Percentiles rank a stretch among this genome's conserved stretches.
Evolutionary conservation across 495 filamentous ascomycete genomes (phyloP).

Genomic region (Sphaerosporella brunnea): DNA sequence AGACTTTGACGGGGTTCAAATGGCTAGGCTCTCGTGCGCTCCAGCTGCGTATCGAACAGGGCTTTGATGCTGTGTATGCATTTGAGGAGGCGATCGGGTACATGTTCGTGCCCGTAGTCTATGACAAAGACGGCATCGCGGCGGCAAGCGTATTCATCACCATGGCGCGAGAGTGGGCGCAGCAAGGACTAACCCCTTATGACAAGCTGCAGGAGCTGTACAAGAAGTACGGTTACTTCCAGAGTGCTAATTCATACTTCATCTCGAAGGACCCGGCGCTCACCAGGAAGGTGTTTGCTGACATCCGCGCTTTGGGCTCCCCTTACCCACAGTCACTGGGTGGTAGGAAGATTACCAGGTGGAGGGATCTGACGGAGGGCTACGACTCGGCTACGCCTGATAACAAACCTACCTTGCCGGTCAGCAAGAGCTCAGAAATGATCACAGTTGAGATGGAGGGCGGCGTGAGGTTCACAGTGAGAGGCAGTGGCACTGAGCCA

Average conservation of each 20-base stretch:
- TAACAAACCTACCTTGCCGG: constrained; percentile 39
- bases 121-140: constrained; percentile 55
- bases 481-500: constrained; percentile 55
- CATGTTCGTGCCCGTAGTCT: constrained; percentile 48
- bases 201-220: constrained; percentile 45
- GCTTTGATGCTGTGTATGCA: constrained; percentile 40
- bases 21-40: constrained; percentile 37
- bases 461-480: constrained; percentile 45
- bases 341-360: constrained; percentile 36
- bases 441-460: constrained; percentile 46
- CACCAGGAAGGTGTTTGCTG: constrained; percentile 37
- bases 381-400: constrained; percentile 42
- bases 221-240: constrained; percentile 43
- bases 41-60: constrained; percentile 4
- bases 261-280: constrained; percentile 38
- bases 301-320: constrained; percentile 33
- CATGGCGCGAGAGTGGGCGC: constrained; percentile 36
- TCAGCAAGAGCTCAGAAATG: constrained; percentile 47
- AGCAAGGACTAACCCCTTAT: constrained; percentile 39
- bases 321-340: constrained; percentile 32
- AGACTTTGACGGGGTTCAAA: constrained; percentile 61
- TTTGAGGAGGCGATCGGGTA: constrained; percentile 63
- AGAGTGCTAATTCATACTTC: constrained; percentile 51
- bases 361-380: constrained; percentile 51
- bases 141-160: constrained; percentile 47